Conservation (phyloP, 129 eudicot species). For the Solidago caesia region DNA sequence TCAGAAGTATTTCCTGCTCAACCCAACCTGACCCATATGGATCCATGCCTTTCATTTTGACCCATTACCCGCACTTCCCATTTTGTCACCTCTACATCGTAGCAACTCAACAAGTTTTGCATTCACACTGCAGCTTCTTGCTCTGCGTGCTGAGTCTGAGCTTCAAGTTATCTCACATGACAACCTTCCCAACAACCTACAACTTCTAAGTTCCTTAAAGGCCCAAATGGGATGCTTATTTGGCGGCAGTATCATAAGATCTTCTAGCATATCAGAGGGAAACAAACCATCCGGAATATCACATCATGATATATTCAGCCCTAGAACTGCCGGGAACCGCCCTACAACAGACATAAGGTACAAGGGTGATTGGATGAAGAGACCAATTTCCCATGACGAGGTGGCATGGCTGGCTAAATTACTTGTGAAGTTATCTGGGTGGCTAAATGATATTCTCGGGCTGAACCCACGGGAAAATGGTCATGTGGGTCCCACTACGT, state of each 20-base stretch:
- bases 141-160: conserved; percentile 86
- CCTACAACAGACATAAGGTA: conserved; percentile 21
- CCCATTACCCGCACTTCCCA: background rate
- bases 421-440: conserved; percentile 55
- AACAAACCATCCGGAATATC: conserved; percentile 33
- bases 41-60: background rate
- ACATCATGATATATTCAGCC: conserved; percentile 66
- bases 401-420: conserved; percentile 89
- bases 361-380: conserved; percentile 70
- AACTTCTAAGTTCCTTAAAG: conserved; percentile 54
- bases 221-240: conserved; percentile 54
- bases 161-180: conserved; percentile 61
- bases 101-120: background rate
- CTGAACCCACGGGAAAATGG: conserved; percentile 38
- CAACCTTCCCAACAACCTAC: conserved; percentile 52
- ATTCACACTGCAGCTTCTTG: conserved; percentile 66
- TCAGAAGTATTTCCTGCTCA: background rate
- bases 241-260: conserved; percentile 45
- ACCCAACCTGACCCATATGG: background rate
- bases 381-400: conserved; percentile 82
- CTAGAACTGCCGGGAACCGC: conserved; percentile 56
- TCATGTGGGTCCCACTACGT: conserved; percentile 24
- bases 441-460: conserved; percentile 68
- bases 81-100: background rate
- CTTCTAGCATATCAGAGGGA: conserved; percentile 32